Conservation (phyloP, 176 grass and related monocot species). For the Zea luxurians region DNA sequence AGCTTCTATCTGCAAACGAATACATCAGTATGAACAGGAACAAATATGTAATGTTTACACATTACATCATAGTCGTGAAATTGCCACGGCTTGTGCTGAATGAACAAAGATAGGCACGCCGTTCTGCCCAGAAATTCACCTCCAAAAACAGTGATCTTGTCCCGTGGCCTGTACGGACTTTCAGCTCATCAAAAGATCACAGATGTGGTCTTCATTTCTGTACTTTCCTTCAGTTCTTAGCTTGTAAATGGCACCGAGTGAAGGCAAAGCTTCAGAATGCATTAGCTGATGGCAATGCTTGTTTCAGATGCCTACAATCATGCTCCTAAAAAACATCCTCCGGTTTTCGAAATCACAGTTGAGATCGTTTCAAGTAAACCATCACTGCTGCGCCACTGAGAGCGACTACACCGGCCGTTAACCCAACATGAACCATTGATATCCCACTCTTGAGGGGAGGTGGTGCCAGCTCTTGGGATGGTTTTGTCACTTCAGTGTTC, state of each 20-base stretch:
- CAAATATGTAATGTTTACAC: slow-evolving; percentile 9
- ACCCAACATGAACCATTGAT: slow-evolving; percentile 48
- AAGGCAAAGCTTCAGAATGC: not conserved
- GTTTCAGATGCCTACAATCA: not conserved
- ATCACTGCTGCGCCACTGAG: slow-evolving; percentile 61
- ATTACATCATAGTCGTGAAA: slow-evolving; percentile 22
- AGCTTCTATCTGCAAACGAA: slow-evolving; percentile 27
- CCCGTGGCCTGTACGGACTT: not conserved
- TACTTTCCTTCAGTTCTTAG: slow-evolving; percentile 9
- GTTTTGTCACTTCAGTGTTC: slow-evolving; percentile 40
- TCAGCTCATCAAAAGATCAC: slow-evolving; percentile 6
- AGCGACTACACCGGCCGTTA: slow-evolving; percentile 56
- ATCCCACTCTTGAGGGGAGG: slow-evolving; percentile 21
- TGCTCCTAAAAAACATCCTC: not conserved
- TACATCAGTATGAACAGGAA: slow-evolving; percentile 11
- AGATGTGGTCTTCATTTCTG: not conserved
- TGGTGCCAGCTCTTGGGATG: slow-evolving; percentile 41
- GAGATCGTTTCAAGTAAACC: slow-evolving; percentile 81
- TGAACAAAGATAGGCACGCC: slow-evolving; percentile 19
- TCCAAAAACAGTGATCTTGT: not conserved
- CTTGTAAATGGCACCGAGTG: slow-evolving; percentile 3
- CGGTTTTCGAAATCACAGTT: slow-evolving; percentile 49
- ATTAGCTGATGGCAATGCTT: slow-evolving; percentile 27
- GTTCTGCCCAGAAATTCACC: slow-evolving; percentile 11
- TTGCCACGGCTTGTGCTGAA: not conserved